These are phyloP conservation scores for Aspergillus niger DNA, from an alignment of 2,329 filamentous ascomycete genomes.

Conservation along the genomic window DNA sequence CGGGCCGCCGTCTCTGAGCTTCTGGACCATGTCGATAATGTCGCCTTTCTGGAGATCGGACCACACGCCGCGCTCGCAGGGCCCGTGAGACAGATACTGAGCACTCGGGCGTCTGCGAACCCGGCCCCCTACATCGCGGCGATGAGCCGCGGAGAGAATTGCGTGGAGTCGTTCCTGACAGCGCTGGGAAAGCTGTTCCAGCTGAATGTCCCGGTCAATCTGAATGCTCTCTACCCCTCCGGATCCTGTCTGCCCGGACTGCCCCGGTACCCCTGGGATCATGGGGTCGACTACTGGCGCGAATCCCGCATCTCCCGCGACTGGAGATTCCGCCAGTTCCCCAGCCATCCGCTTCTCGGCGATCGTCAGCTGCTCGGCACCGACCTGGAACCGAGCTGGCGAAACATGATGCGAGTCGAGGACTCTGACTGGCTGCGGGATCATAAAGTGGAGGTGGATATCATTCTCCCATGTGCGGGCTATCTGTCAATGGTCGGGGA, in stretches of 20 bases:
- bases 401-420: conserved; percentile 26
- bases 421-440: conserved; percentile 36
- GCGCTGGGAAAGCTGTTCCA: neutral
- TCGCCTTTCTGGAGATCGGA: conserved; percentile 36
- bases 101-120: neutral
- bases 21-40: conserved; percentile 12
- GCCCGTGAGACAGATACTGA: conserved; percentile 24
- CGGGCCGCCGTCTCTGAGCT: conserved; percentile 10
- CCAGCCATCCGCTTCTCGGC: neutral
- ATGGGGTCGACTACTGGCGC: neutral
- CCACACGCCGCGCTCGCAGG: conserved; percentile 41
- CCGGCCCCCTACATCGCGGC: neutral
- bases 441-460: conserved; percentile 32
- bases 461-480: conserved; percentile 34
- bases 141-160: neutral
- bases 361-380: neutral
- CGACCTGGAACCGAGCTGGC: conserved; percentile 27
- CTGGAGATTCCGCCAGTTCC: neutral
- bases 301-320: neutral
- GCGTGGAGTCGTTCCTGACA: neutral
- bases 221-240: neutral
- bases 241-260: neutral
- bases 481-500: conserved; percentile 31
- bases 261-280: neutral
- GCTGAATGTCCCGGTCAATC: neutral